Evolutionary conservation across 1,284 basidiomycete species (phyloP).

Genomic region (Tylopilus orsonianus): DNA sequence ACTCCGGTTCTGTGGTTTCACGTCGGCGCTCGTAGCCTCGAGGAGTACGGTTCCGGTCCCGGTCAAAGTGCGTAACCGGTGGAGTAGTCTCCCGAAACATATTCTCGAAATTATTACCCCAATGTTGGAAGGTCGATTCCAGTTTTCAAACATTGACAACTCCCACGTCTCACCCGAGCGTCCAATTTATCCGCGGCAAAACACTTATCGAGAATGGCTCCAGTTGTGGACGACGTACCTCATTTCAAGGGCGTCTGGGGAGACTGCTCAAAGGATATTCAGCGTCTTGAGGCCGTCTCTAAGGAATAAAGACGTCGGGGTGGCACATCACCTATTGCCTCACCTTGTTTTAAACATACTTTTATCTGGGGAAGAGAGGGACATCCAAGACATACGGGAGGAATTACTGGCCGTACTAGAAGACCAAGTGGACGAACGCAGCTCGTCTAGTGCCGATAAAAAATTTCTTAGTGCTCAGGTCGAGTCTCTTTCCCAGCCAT

Average conservation of each 20-base stretch:
- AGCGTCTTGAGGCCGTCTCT: conserved; percentile 78
- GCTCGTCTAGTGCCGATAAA: conserved; percentile 68
- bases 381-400: conserved; percentile 63
- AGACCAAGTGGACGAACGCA: conserved; percentile 77
- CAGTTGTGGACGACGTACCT: conserved; percentile 88
- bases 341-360: conserved; percentile 90
- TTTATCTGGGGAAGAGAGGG: conserved; percentile 69
- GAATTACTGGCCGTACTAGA: conserved; percentile 85
- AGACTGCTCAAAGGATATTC: conserved; percentile 70
- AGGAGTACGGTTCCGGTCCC: conserved; percentile 54
- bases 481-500: conserved; percentile 8
- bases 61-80: conserved; percentile 67
- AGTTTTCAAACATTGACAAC: conserved; percentile 53
- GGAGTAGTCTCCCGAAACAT: conserved; percentile 80
- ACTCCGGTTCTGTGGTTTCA: conserved; percentile 86
- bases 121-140: conserved; percentile 78
- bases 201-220: conserved; percentile 95
- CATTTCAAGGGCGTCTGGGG: conserved; percentile 66
- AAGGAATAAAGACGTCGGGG: conserved; percentile 85
- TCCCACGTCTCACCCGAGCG: conserved; percentile 42
- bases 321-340: conserved; percentile 89
- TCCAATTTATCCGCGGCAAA: conserved; percentile 77
- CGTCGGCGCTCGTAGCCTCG: conserved; percentile 58
- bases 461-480: conserved; percentile 89
- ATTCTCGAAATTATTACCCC: conserved; percentile 89